Percentiles rank a stretch among this genome's conserved stretches.
These are phyloP conservation scores for Solanum sejunctum DNA, from an alignment of 257 asterid species.

Conservation along the genomic window DNA sequence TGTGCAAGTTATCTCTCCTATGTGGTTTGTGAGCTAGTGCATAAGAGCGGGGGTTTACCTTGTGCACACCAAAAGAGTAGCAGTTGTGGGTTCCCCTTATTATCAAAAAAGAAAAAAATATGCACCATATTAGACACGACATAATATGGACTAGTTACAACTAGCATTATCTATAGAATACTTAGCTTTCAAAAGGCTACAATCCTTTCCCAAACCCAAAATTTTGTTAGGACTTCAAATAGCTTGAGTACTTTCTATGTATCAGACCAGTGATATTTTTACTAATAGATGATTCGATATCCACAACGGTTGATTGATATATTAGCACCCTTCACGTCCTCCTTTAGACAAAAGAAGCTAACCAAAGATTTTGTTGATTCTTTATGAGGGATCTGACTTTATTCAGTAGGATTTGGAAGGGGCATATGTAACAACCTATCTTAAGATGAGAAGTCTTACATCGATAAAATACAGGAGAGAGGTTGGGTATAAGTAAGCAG, in stretches of 20 bases:
- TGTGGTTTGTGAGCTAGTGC: too few species aligned
- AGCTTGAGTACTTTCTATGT: background rate
- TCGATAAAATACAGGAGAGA: too few species aligned
- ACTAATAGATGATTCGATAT: background rate
- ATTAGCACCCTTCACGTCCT: background rate
- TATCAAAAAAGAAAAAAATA: background rate
- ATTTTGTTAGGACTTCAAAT: background rate
- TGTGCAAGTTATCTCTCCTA: too few species aligned
- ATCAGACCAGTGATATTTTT: background rate
- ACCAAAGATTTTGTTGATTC: background rate
- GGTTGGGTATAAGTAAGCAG: too few species aligned
- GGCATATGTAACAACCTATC: background rate
- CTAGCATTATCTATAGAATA: background rate
- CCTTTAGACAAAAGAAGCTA: background rate
- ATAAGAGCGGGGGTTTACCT: too few species aligned
- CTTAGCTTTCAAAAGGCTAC: background rate
- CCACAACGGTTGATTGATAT: background rate
- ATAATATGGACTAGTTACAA: background rate
- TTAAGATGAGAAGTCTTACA: too few species aligned
- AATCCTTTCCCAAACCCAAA: background rate
- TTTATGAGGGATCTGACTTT: background rate
- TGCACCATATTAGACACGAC: background rate
- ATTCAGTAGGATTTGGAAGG: background rate
- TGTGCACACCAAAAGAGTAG: too few species aligned
- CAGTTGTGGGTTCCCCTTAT: too few species aligned